Evolutionary conservation across 768 basidiomycete species (phyloP).

Genomic region (Leucosporidium creatinivorum): DNA sequence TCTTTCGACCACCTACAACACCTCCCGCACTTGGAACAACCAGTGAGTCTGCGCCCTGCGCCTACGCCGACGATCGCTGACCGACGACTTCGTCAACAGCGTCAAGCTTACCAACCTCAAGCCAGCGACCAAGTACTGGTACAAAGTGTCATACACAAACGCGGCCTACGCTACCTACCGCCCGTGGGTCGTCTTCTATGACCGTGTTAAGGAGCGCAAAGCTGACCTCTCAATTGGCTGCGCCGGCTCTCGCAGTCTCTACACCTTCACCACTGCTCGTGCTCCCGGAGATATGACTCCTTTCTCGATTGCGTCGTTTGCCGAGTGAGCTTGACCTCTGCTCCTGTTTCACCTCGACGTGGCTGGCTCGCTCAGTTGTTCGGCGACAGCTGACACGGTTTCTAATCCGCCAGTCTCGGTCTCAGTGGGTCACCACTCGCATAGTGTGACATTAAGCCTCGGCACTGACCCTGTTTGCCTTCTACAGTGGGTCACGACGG

Average conservation of each 20-base stretch:
- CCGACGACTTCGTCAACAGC: not conserved
- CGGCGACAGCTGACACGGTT: too few relatives aligned
- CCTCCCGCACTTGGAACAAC: conserved; percentile 24
- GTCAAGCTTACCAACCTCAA: conserved; percentile 14
- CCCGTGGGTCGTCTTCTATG: not conserved
- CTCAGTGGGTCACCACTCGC: not conserved
- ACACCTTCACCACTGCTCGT: conserved; percentile 21
- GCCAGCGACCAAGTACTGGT: conserved; percentile 24
- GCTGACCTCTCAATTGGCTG: too few relatives aligned
- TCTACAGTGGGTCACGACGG: conserved; percentile 27
- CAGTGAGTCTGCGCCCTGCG: too few relatives aligned
- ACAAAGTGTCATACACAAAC: conserved; percentile 9
- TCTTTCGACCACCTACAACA: conserved; percentile 16
- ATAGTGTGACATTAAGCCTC: too few relatives aligned
- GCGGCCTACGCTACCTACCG: not conserved
- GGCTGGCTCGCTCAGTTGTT: too few relatives aligned
- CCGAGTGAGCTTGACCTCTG: not conserved
- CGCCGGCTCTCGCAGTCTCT: conserved; percentile 11
- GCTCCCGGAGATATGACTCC: conserved; percentile 17
- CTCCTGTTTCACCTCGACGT: too few relatives aligned
- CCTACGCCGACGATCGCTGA: not conserved
- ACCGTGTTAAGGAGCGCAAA: too few relatives aligned
- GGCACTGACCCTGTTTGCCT: not conserved
- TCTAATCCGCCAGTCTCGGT: too few relatives aligned
- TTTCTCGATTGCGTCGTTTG: conserved; percentile 9